A percentile compares a stretch with the other conserved stretches of the same genome.
phyloP scores from a whole-genome alignment of 176 grass and related monocot genomes.

The Avena eriantha region DNA sequence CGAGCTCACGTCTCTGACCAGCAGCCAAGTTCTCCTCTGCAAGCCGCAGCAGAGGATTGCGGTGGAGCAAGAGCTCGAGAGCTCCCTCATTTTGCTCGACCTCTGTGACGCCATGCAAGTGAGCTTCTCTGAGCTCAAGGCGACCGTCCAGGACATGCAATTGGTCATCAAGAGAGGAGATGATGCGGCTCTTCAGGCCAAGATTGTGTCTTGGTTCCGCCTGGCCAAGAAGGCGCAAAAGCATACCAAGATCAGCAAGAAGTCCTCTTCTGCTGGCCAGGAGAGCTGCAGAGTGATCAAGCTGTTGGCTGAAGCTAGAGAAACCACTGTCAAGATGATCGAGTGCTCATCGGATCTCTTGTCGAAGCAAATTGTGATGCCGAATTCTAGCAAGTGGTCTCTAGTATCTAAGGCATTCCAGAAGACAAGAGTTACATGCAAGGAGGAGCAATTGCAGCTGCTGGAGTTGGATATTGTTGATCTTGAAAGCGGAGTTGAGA shows the following conservation, averaged over 20 bases:
- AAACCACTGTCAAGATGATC: conserved; percentile 42
- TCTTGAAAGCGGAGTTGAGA: conserved; percentile 48
- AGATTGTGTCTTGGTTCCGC: conserved; percentile 28
- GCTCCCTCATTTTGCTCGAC: conserved; percentile 44
- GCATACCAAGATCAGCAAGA: conserved; percentile 41
- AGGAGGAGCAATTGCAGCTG: conserved; percentile 48
- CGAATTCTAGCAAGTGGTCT: conserved; percentile 52
- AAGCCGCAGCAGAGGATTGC: background rate
- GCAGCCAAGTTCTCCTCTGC: conserved; percentile 25
- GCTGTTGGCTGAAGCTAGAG: conserved; percentile 52
- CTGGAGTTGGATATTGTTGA: conserved; percentile 49
- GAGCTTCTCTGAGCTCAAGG: conserved; percentile 36
- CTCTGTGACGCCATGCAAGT: conserved; percentile 29
- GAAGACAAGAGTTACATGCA: conserved; percentile 49
- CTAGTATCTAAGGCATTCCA: conserved; percentile 54
- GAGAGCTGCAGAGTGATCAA: conserved; percentile 34
- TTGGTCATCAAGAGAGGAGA: conserved; percentile 42
- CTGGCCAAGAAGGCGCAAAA: conserved; percentile 48
- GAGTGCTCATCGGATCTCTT: conserved; percentile 27
- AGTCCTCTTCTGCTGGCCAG: background rate
- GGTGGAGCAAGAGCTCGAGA: conserved; percentile 38
- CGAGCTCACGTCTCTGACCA: background rate
- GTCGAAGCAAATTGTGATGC: conserved; percentile 32
- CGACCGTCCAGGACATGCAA: conserved; percentile 12
- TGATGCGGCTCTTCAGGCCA: background rate